phyloP scores from a whole-genome alignment of 2,329 filamentous ascomycete species.

The Grosmannia huntii region DNA sequence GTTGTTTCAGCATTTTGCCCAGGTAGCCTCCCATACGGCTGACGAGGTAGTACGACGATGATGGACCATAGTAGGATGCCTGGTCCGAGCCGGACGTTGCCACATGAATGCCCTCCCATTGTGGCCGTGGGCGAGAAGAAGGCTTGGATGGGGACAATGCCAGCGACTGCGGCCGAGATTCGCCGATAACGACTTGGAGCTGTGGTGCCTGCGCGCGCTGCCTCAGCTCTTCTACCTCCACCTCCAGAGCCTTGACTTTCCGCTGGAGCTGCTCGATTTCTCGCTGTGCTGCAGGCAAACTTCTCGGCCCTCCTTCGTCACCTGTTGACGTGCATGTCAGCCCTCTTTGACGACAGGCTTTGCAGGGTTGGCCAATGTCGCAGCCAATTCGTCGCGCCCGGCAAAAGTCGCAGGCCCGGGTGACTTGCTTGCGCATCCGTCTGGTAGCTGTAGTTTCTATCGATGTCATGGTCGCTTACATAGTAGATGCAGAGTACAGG shows the following conservation, averaged over 20 bases:
- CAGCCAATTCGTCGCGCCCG: slow-evolving; percentile 25
- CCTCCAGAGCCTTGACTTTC: background rate
- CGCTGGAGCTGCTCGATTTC: slow-evolving; percentile 1
- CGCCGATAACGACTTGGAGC: background rate
- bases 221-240: background rate
- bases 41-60: slow-evolving; percentile 32
- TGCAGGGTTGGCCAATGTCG: slow-evolving; percentile 23
- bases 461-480: background rate
- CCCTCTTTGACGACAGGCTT: slow-evolving; percentile 20
- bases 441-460: background rate
- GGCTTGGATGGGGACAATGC: background rate
- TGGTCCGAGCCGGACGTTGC: slow-evolving; percentile 22
- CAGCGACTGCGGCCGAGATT: background rate
- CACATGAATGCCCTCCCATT: slow-evolving; percentile 22
- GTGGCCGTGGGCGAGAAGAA: slow-evolving; percentile 2
- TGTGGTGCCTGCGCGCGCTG: background rate
- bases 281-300: slow-evolving; percentile 3
- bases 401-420: slow-evolving; percentile 24
- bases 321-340: slow-evolving; percentile 18
- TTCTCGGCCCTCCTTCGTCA: slow-evolving; percentile 13
- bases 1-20: slow-evolving; percentile 18
- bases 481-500: background rate
- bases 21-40: slow-evolving; percentile 26
- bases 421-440: slow-evolving; percentile 13
- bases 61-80: slow-evolving; percentile 29